Evolutionary conservation across 257 asterid species (phyloP), one percentile per base, ranked within the genome.

Genomic region (Buddleja alternifolia): DNA sequence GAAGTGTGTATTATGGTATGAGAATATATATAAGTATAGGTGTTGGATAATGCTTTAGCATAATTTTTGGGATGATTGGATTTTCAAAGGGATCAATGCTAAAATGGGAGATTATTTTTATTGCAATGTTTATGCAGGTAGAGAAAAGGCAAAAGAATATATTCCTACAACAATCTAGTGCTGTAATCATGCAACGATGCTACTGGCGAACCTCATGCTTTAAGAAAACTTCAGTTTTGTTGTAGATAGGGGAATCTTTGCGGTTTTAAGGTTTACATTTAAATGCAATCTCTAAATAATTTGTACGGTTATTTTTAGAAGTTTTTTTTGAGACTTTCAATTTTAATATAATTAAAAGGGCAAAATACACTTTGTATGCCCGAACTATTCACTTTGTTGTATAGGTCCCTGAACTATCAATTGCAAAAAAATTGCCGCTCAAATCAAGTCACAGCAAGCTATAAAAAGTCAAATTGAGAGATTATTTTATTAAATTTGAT

Each of bases 101-200:
- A 54, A 74, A 62, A 75, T 39, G 52, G 60, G 4, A n/a, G 45
- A 51, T 66, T 57, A 20, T 11, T 39, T 40, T 3, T 50, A 24
- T n/a, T 23, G 12, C 10, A n/a, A 29, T 29, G 11, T 16, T 64
- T 12, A 65, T 19, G 60, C 10, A 48, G 11, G 37, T 15, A 6
- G 45, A 16, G 4, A 52, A 74, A 67, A 67, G 70, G 65, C 4
- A 59, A 37, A 1, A 36, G 80, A 76, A 76, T 76, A 76, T 76
- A 76, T 76, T 76, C 80, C 23, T 37, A 20, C 2, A 59, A 4
- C 14, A 9, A 52, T 41, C 66, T 51, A 67, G 70, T 74, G 74
- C 63, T 41, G 24, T 53, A 34, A 60, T 67, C 55, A 23, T 56
- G 72, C 60, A 63, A 63, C 71, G 52, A 8, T 29, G 34, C 34